Evolutionary conservation across 2,329 filamentous ascomycete species (phyloP).

Genomic region (Fusarium globosum): DNA sequence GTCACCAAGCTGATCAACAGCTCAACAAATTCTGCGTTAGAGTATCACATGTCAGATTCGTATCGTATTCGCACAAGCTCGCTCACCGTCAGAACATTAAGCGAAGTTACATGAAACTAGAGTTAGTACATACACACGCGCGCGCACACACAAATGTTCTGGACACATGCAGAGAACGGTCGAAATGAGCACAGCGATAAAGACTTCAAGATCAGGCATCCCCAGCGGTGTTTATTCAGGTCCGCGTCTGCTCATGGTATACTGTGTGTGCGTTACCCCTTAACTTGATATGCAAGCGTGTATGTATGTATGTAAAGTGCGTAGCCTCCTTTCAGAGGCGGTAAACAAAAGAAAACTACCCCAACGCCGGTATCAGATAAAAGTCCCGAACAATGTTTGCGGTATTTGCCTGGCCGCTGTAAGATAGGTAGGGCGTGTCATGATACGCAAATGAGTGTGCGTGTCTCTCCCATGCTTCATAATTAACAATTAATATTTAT

Average conservation of each 20-base stretch:
- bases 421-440: slow-evolving; percentile 20
- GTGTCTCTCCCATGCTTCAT: neutral
- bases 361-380: slow-evolving; percentile 36
- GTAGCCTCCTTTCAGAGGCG: slow-evolving; percentile 11
- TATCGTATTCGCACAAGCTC: slow-evolving; percentile 19
- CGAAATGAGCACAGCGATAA: neutral
- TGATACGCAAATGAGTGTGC: neutral
- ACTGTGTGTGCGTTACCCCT: slow-evolving; percentile 24
- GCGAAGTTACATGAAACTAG: neutral
- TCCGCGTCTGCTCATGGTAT: slow-evolving; percentile 29
- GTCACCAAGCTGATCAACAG: neutral
- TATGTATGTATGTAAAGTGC: slow-evolving; percentile 24
- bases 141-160: neutral
- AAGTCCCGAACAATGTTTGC: slow-evolving; percentile 22
- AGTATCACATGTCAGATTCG: slow-evolving; percentile 18
- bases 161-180: neutral
- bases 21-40: neutral
- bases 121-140: neutral
- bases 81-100: slow-evolving; percentile 13
- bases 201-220: slow-evolving; percentile 1
- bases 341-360: slow-evolving; percentile 24
- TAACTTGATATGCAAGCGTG: slow-evolving; percentile 22
- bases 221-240: slow-evolving; percentile 29
- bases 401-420: slow-evolving; percentile 18
- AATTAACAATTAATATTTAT: slow-evolving; percentile 31